Conservation (phyloP, 2,329 filamentous ascomycete species). For the Calonectria henricotiae region DNA sequence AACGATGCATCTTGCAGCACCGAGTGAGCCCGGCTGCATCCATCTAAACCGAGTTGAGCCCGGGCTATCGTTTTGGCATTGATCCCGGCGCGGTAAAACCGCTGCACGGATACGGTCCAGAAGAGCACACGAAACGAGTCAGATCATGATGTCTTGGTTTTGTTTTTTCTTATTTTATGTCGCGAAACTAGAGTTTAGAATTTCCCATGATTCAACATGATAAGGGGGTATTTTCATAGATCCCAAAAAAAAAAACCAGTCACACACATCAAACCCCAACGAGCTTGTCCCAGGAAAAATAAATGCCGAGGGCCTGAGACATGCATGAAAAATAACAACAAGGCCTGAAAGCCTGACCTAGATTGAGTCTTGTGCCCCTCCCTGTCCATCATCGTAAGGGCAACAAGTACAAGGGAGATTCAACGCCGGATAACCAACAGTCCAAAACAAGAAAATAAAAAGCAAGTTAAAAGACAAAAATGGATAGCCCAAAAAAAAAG, state of each 20-base stretch:
- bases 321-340: constrained; percentile 27
- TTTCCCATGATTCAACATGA: constrained; percentile 42
- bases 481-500: constrained; percentile 30
- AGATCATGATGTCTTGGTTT: constrained; percentile 33
- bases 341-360: constrained; percentile 26
- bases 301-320: constrained; percentile 6
- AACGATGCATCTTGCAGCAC: constrained; percentile 24
- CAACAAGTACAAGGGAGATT: constrained; percentile 34
- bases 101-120: constrained; percentile 10
- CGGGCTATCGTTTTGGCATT: constrained; percentile 24
- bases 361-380: constrained; percentile 24
- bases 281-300: constrained; percentile 16
- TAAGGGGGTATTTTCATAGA: constrained; percentile 48
- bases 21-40: constrained; percentile 17
- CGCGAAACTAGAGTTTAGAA: constrained; percentile 42
- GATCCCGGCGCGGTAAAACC: neutral
- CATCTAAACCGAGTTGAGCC: constrained; percentile 25
- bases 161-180: constrained; percentile 27
- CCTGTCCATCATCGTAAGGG: constrained; percentile 20
- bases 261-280: constrained; percentile 38
- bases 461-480: constrained; percentile 24
- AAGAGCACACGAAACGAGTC: constrained; percentile 32
- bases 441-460: constrained; percentile 33
- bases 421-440: constrained; percentile 48
- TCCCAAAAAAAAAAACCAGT: constrained; percentile 35